Evolutionary conservation across 352 stramenopile species (phyloP), one percentile per base, ranked within the genome.

Genomic region (Porosira glacialis): DNA sequence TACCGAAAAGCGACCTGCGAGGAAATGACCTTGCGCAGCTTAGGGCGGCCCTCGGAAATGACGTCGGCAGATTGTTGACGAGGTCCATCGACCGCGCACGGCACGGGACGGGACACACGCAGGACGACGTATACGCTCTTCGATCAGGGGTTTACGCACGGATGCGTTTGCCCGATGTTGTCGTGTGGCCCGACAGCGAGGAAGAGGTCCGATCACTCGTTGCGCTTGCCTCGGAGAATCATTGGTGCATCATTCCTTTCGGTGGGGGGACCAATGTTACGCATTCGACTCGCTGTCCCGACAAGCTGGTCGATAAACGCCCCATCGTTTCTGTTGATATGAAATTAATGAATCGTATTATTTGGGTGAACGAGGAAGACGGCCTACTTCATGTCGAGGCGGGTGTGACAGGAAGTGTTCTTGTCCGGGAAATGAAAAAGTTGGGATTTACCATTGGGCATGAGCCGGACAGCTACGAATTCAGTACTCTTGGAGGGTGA

Each of bases 311-410:
- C 0, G 93, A 97, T 60, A 60, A 83, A 47, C 88, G 93, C 13
- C 91, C 91, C 3, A 96, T 98, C 62, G 86, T 97, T 28, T 96
- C 92, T 31, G 81, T 98, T 17, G 94, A 97, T 78, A 93, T 97
- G 88, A 92, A 92, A 55, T 75, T 87, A 38, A 96, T 97, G 93
- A 85, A 83, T 48, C 63, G 74, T 58, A 59, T 92, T 22, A 30
- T 90, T 13, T 88, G 80, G 83, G 43, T 92, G 0, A 88, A 91
- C 48, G 74, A 89, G 57, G 83, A 89, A 66, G 96, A 97, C 86
- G 94, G 95, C 73, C 58, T 91, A 0, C 86, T 89, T 22, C 80
- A 89, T 55, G 89, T 97, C 11, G 86, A 98, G 61, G 91, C 93
- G 5, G 94, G 95, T 17, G 94, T 96, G 48, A 96, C 93, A 10